A percentile compares a stretch with the other conserved stretches of the same genome.
These are phyloP conservation scores for Plasmopara halstedii DNA, from an alignment of 352 stramenopile species.

Conservation along the genomic window DNA sequence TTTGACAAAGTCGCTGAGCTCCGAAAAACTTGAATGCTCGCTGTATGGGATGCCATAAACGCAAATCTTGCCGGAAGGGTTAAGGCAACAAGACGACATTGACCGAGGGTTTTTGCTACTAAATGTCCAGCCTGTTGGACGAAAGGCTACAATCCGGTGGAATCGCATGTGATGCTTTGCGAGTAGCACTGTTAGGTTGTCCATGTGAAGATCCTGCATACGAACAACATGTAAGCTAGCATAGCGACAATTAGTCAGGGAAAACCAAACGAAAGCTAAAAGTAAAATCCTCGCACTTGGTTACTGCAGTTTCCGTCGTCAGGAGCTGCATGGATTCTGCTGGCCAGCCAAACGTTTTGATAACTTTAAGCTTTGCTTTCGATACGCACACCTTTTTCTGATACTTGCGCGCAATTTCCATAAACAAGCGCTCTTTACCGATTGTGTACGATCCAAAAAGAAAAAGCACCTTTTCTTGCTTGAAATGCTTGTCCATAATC, in stretches of 20 bases:
- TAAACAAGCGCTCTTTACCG: conserved; percentile 95
- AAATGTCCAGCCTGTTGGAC: conserved; percentile 92
- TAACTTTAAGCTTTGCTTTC: conserved; percentile 73
- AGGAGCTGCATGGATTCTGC: conserved; percentile 73
- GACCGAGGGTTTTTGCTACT: conserved; percentile 34
- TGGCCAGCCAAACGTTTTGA: conserved; percentile 84
- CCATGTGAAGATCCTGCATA: conserved; percentile 91
- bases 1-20: conserved; percentile 91
- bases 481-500: conserved; percentile 46
- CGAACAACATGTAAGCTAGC: conserved; percentile 87
- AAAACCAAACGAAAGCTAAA: conserved; percentile 1
- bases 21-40: conserved; percentile 94
- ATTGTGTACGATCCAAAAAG: conserved; percentile 96
- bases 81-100: conserved; percentile 66
- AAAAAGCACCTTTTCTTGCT: conserved; percentile 79
- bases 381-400: conserved; percentile 73
- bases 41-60: conserved; percentile 95
- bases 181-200: conserved; percentile 68
- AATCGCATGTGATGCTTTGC: conserved; percentile 62
- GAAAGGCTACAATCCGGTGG: conserved; percentile 88
- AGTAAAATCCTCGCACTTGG: conserved; percentile 42
- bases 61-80: conserved; percentile 72
- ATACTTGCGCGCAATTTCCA: conserved; percentile 84
- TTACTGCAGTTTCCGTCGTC: conserved; percentile 70
- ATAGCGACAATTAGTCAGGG: conserved; percentile 1